Conservation (phyloP, 129 eudicot genomes). For the Centaurea solstitialis region DNA sequence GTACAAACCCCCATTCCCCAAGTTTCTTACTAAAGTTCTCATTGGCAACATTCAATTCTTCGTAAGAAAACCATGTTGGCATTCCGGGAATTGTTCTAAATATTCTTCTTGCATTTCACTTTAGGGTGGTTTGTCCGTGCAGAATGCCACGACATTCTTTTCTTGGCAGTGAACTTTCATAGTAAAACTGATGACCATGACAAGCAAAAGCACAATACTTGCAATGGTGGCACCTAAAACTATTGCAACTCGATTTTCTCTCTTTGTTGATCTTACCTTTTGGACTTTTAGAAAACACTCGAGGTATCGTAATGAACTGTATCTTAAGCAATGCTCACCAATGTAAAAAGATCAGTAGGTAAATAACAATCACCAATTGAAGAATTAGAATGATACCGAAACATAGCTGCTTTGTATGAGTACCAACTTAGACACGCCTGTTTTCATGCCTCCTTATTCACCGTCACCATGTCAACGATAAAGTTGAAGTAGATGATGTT, state of each 20-base stretch:
- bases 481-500: conserved; percentile 23
- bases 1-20: conserved; percentile 20
- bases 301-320: background rate
- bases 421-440: conserved; percentile 30
- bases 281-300: conserved; percentile 29
- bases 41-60: conserved; percentile 6
- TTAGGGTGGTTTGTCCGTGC: too few relatives aligned
- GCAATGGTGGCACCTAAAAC: conserved; percentile 10
- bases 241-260: background rate
- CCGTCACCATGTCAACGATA: background rate
- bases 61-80: conserved; percentile 2
- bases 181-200: too few relatives aligned
- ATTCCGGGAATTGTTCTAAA: background rate
- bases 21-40: background rate
- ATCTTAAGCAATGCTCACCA: conserved; percentile 8
- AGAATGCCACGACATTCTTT: background rate
- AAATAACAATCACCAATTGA: conserved; percentile 24
- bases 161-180: background rate
- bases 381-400: background rate
- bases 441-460: conserved; percentile 29
- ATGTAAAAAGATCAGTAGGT: too few relatives aligned
- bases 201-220: background rate
- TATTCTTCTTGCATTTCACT: background rate
- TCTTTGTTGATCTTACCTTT: background rate
- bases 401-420: conserved; percentile 45